Evolutionary conservation across 768 basidiomycete genomes (phyloP).

Genomic region (Hydnum rufescens): DNA sequence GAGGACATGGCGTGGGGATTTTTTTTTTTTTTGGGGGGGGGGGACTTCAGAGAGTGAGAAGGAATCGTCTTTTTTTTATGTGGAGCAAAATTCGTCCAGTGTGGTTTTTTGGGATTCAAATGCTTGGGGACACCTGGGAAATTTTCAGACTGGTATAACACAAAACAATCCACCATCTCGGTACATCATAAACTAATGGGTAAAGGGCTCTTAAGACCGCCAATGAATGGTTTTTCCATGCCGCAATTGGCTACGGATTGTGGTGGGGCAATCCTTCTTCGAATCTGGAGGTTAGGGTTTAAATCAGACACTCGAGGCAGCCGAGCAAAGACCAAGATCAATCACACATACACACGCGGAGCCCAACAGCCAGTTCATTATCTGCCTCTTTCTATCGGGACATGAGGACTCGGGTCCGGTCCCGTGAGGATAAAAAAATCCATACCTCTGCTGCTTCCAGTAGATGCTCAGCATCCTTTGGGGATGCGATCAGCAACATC

Average conservation of each 20-base stretch:
- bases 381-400: not conserved
- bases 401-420: too few relatives aligned
- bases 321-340: not conserved
- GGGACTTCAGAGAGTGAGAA: too few relatives aligned
- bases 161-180: too few relatives aligned
- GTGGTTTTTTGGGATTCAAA: too few relatives aligned
- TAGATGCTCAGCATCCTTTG: not conserved
- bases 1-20: too few relatives aligned
- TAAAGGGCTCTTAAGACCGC: too few relatives aligned
- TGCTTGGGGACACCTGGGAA: too few relatives aligned
- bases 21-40: too few relatives aligned
- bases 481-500: not conserved
- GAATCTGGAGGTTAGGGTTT: not conserved
- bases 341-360: not conserved
- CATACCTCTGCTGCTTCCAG: not conserved
- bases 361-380: not conserved
- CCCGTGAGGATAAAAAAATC: not conserved
- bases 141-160: too few relatives aligned
- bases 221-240: conserved; percentile 1
- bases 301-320: not conserved
- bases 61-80: too few relatives aligned
- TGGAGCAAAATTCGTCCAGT: too few relatives aligned
- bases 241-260: not conserved
- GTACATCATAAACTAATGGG: too few relatives aligned
- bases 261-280: not conserved